These are phyloP conservation scores for Stagonosporopsis cucurbitacearum DNA, from an alignment of 2,329 filamentous ascomycete genomes.

Conservation along the genomic window DNA sequence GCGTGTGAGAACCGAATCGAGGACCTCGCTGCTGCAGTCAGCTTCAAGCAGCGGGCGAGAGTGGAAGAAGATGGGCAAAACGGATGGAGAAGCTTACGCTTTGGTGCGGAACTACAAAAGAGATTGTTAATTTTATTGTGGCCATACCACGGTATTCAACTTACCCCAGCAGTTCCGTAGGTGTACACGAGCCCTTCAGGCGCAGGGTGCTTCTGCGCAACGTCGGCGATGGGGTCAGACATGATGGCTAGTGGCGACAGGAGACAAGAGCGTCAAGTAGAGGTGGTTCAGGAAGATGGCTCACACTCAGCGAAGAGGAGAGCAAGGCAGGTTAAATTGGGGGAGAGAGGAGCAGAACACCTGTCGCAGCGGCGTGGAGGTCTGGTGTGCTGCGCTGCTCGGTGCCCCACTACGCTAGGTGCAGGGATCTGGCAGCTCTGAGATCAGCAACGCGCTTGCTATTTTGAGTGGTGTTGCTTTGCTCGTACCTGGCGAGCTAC, in stretches of 20 bases:
- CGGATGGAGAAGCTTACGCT: conserved; percentile 58
- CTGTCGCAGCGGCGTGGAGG: conserved; percentile 5
- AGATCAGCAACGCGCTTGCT: conserved; percentile 15
- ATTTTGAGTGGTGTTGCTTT: conserved; percentile 14
- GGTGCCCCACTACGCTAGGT: conserved; percentile 13
- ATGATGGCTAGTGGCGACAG: conserved; percentile 23
- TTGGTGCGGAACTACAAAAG: conserved; percentile 69
- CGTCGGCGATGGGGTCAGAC: conserved; percentile 42
- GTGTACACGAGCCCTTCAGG: conserved; percentile 47
- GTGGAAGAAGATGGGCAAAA: background rate
- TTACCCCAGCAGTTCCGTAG: conserved; percentile 57
- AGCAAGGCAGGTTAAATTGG: conserved; percentile 6
- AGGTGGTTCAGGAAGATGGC: background rate
- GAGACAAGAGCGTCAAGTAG: background rate
- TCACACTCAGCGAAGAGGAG: conserved; percentile 16
- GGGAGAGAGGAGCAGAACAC: background rate
- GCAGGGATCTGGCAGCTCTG: conserved; percentile 10
- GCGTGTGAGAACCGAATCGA: conserved; percentile 90
- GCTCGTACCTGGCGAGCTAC: conserved; percentile 16
- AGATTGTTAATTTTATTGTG: conserved; percentile 16
- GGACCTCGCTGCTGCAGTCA: conserved; percentile 66
- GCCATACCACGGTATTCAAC: conserved; percentile 32
- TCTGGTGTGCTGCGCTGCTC: conserved; percentile 15
- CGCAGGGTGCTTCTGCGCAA: conserved; percentile 46
- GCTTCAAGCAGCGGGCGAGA: conserved; percentile 34